A percentile compares a stretch with the other conserved stretches of the same genome.
Conservation (phyloP, 1,139 yeast genomes). For the Kodamaea fungicola region DNA sequence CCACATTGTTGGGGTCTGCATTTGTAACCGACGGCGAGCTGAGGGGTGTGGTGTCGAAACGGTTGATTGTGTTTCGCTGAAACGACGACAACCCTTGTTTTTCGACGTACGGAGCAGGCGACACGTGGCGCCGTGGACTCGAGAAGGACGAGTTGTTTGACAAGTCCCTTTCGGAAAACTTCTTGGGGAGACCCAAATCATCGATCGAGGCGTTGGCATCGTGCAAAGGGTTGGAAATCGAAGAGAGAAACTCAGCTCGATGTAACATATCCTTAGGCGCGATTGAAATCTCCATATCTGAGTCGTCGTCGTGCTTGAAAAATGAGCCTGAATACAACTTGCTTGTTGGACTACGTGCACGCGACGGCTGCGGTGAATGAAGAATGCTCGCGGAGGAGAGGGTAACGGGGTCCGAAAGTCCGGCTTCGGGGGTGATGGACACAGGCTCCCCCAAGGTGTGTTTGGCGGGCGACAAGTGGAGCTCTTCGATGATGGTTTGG, state of each 20-base stretch:
- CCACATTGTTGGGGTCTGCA: constrained; percentile 9
- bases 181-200: too few relatives aligned
- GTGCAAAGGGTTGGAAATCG: too few relatives aligned
- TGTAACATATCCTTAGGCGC: constrained; percentile 40
- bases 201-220: too few relatives aligned
- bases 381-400: constrained; percentile 8
- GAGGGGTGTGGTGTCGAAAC: constrained; percentile 36
- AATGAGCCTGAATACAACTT: constrained; percentile 40
- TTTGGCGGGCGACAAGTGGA: background rate
- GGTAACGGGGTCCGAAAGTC: constrained; percentile 5
- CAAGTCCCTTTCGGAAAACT: constrained; percentile 13
- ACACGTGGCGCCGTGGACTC: constrained; percentile 53
- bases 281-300: constrained; percentile 16
- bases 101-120: constrained; percentile 50
- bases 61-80: constrained; percentile 43
- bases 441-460: background rate
- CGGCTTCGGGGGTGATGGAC: background rate
- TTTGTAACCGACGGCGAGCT: constrained; percentile 37
- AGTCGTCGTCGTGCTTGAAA: constrained; percentile 25
- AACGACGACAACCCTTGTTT: constrained; percentile 52
- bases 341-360: constrained; percentile 26
- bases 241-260: background rate
- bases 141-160: constrained; percentile 35
- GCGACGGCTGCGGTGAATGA: constrained; percentile 34
- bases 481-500: background rate